phyloP scores from a whole-genome alignment of 176 grass and related monocot species.

The Hyparrhenia diplandra region DNA sequence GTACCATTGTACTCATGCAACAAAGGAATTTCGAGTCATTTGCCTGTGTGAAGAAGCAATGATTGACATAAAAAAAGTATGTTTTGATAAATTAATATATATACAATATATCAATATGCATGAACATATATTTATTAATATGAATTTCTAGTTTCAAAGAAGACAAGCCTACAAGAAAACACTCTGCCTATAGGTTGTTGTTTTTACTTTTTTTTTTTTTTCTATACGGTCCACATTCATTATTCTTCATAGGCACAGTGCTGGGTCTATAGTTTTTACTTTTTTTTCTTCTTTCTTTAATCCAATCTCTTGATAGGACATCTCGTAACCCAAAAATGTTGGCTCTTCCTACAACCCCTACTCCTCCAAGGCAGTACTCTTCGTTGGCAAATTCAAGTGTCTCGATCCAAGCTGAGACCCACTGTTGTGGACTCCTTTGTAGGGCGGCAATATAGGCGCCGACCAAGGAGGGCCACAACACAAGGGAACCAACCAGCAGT shows the following conservation, averaged over 20 bases:
- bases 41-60: slow-evolving; percentile 48
- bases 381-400: neutral
- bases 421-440: no score
- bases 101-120: slow-evolving; percentile 1
- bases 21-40: slow-evolving; percentile 95
- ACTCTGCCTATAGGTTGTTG: neutral
- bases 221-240: neutral
- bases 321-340: neutral
- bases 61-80: neutral
- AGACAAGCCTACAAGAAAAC: neutral
- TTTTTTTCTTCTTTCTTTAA: neutral
- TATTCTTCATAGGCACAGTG: neutral
- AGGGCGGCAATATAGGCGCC: no score
- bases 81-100: neutral
- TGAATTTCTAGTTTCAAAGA: neutral
- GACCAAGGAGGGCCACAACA: no score
- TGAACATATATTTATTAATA: neutral
- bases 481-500: no score
- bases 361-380: neutral
- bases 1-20: slow-evolving; percentile 77
- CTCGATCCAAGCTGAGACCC: neutral
- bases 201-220: no score
- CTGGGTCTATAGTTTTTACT: neutral
- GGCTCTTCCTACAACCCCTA: neutral
- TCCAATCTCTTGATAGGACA: neutral